phyloP scores from a whole-genome alignment of 805 yeast genomes.

The Zygosaccharomyces bailii region DNA sequence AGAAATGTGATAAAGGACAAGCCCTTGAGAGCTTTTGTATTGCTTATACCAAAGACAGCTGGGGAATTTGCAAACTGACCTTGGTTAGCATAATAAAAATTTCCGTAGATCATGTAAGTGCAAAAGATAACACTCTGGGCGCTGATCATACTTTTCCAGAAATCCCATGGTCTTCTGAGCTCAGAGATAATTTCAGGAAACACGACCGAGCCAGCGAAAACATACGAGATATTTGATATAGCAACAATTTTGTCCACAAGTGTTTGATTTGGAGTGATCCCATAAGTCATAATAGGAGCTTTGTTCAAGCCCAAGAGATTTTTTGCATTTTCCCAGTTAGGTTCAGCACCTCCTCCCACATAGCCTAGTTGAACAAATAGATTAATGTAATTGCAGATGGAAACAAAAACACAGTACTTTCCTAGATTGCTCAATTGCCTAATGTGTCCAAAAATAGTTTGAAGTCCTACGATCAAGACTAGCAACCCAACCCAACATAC shows the following conservation, averaged over 20 bases:
- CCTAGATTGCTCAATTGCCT: constrained; percentile 6
- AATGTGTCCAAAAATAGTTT: constrained; percentile 7
- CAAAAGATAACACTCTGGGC: constrained; percentile 5
- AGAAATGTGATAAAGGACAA: constrained; percentile 4
- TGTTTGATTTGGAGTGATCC: constrained; percentile 5
- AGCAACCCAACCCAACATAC: constrained; percentile 7
- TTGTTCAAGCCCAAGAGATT: constrained; percentile 3
- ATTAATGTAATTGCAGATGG: constrained; percentile 6
- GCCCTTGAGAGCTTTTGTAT: constrained; percentile 5
- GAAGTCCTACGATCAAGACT: constrained; percentile 3
- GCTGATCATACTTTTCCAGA: constrained; percentile 8
- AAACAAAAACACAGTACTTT: constrained; percentile 8
- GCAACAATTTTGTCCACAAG: constrained; percentile 4
- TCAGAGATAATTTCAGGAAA: constrained; percentile 8
- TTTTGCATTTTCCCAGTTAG: constrained; percentile 8
- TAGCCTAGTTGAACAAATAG: constrained; percentile 7
- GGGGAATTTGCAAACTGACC: constrained; percentile 8
- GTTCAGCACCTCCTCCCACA: constrained; percentile 6
- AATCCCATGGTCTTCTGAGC: constrained; percentile 10
- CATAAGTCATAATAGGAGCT: constrained; percentile 5
- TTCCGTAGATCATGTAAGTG: constrained; percentile 8
- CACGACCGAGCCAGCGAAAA: constrained; percentile 9
- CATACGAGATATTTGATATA: constrained; percentile 8
- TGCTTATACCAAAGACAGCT: constrained; percentile 8
- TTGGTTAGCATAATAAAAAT: constrained; percentile 6